phyloP scores from a whole-genome alignment of 139 green algal genomes.

The Spirogloea muscicola region DNA sequence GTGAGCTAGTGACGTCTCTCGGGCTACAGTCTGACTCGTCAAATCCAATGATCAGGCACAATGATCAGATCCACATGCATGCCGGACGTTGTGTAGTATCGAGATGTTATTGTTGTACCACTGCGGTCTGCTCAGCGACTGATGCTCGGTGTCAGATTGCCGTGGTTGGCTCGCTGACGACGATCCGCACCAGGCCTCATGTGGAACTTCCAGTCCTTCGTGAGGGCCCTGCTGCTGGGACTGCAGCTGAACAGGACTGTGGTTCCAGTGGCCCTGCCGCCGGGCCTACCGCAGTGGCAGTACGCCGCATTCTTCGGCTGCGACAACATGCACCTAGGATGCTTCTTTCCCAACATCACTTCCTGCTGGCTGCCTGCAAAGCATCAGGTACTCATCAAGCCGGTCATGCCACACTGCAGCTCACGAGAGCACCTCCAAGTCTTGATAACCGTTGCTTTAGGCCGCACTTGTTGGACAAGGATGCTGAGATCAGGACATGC shows the following conservation, averaged over 20 bases:
- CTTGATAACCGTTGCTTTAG: background rate
- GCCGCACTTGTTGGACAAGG: background rate
- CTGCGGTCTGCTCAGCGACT: too few species aligned
- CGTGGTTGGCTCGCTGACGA: background rate
- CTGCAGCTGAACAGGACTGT: constrained; percentile 4
- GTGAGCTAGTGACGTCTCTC: background rate
- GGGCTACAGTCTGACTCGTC: too few species aligned
- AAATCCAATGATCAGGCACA: background rate
- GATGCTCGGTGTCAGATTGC: too few species aligned
- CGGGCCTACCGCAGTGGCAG: background rate
- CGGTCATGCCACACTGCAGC: too few species aligned
- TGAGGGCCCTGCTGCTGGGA: background rate
- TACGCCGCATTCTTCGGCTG: constrained; percentile 7
- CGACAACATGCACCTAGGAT: constrained; percentile 7
- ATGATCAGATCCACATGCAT: background rate
- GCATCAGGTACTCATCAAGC: too few species aligned
- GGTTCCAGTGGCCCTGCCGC: background rate
- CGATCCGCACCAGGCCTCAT: background rate
- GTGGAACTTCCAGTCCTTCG: constrained; percentile 11
- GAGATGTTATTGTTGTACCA: too few species aligned
- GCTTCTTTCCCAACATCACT: constrained; percentile 10
- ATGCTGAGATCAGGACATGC: background rate
- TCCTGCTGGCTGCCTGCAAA: constrained; percentile 4
- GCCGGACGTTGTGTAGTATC: too few species aligned
- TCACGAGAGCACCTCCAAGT: constrained; percentile 1